A percentile compares a stretch with the other conserved stretches of the same genome.
These are phyloP conservation scores for Peziza echinospora DNA, from an alignment of 495 filamentous ascomycete species.

Conservation along the genomic window DNA sequence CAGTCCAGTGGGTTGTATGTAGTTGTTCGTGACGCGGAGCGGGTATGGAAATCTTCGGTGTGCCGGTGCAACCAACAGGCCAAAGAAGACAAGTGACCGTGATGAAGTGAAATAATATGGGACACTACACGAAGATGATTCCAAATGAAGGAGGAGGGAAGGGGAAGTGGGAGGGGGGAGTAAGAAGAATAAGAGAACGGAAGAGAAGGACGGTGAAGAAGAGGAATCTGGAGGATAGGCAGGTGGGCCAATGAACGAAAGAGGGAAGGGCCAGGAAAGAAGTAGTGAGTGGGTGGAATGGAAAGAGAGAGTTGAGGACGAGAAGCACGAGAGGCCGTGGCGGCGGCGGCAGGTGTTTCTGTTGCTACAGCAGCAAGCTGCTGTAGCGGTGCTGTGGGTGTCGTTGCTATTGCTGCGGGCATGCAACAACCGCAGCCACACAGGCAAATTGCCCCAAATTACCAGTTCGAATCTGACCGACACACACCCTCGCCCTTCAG, in stretches of 20 bases:
- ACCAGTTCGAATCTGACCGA: too few species aligned
- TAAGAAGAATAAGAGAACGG: not conserved
- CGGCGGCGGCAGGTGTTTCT: too few species aligned
- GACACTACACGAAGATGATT: not conserved
- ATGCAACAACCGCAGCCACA: not conserved
- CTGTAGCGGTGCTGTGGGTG: too few species aligned
- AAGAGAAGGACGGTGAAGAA: not conserved
- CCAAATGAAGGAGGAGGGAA: not conserved
- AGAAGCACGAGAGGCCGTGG: too few species aligned
- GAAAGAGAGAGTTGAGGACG: not conserved
- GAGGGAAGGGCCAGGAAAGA: not conserved
- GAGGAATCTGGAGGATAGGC: not conserved
- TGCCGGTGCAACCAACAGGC: not conserved
- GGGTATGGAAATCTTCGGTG: too few species aligned
- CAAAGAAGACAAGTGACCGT: not conserved
- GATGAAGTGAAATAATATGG: not conserved
- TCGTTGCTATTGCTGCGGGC: too few species aligned
- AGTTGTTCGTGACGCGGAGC: not conserved
- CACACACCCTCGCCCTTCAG: not conserved
- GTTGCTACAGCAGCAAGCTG: too few species aligned
- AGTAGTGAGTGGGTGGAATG: not conserved
- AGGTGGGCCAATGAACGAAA: not conserved
- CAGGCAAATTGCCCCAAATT: not conserved
- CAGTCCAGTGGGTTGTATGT: slow-evolving; percentile 18
- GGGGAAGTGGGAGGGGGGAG: not conserved